Conservation (phyloP, 768 basidiomycete genomes). For the Suillus tomentosus region DNA sequence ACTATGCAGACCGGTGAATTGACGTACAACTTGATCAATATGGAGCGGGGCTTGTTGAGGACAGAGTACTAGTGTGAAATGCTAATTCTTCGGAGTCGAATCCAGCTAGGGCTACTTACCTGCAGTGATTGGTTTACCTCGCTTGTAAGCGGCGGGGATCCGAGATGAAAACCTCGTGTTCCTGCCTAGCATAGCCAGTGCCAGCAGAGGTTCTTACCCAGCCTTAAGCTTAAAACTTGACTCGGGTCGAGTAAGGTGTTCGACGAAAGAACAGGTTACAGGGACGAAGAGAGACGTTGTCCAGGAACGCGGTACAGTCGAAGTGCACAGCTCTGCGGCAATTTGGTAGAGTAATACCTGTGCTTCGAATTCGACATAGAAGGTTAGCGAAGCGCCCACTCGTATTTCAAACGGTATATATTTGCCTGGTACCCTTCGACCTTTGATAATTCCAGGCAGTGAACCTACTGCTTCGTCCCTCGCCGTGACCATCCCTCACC, state of each 20-base stretch:
- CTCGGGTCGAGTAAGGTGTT: no score
- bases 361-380: conserved; percentile 7
- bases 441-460: conserved; percentile 1
- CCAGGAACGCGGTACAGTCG: background rate
- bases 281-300: background rate
- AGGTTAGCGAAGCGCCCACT: conserved; percentile 4
- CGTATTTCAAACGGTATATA: background rate
- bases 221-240: background rate
- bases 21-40: background rate
- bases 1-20: background rate
- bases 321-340: conserved; percentile 1
- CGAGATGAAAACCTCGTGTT: conserved; percentile 10
- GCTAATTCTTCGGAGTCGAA: background rate
- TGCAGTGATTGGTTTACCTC: conserved; percentile 2
- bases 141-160: conserved; percentile 1
- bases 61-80: background rate
- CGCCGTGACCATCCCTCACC: conserved; percentile 7
- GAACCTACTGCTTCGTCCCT: conserved; percentile 3
- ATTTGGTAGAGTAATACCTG: background rate
- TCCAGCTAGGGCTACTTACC: background rate
- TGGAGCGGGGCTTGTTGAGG: background rate
- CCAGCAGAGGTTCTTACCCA: conserved; percentile 1
- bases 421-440: background rate
- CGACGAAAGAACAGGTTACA: background rate
- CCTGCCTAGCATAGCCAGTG: background rate